Percentiles rank a stretch among this genome's conserved stretches.
Evolutionary conservation across 2,329 filamentous ascomycete genomes (phyloP).

Genomic region (Diaporthe capsici): DNA sequence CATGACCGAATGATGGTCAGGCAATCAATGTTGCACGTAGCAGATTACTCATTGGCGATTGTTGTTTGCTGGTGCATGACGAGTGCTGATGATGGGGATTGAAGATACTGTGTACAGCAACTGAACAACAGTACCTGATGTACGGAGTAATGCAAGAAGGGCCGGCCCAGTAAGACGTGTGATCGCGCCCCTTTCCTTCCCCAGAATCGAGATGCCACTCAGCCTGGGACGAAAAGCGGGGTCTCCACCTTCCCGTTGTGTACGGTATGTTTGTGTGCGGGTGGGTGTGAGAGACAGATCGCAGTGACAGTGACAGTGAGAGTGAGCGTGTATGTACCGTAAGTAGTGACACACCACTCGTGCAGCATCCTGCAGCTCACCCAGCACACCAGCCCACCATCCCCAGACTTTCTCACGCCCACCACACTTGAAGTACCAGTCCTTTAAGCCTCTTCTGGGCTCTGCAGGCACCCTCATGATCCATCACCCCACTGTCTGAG

Average conservation of each 20-base stretch:
- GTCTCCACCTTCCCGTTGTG: slow-evolving; percentile 20
- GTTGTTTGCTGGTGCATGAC: not conserved
- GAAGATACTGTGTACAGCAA: not conserved
- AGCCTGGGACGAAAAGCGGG: slow-evolving; percentile 22
- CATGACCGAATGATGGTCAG: not conserved
- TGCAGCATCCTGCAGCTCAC: not conserved
- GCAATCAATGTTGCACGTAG: not conserved
- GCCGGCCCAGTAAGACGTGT: not conserved
- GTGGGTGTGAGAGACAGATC: not conserved
- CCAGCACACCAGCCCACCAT: not conserved
- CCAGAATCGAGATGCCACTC: slow-evolving; percentile 24
- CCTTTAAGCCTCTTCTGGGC: not conserved
- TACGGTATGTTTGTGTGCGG: not conserved
- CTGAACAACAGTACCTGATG: not conserved
- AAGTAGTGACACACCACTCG: not conserved
- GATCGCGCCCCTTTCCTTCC: slow-evolving; percentile 3
- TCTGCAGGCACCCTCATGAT: slow-evolving; percentile 9
- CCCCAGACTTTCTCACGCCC: not conserved
- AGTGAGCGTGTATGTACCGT: not conserved
- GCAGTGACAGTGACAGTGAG: too few relatives aligned
- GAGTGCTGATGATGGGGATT: not conserved
- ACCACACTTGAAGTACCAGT: not conserved
- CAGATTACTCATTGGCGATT: not conserved
- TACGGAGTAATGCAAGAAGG: not conserved
- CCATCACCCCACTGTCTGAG: slow-evolving; percentile 33